phyloP scores from a whole-genome alignment of 2,329 filamentous ascomycete species.

The Neurospora sp. region DNA sequence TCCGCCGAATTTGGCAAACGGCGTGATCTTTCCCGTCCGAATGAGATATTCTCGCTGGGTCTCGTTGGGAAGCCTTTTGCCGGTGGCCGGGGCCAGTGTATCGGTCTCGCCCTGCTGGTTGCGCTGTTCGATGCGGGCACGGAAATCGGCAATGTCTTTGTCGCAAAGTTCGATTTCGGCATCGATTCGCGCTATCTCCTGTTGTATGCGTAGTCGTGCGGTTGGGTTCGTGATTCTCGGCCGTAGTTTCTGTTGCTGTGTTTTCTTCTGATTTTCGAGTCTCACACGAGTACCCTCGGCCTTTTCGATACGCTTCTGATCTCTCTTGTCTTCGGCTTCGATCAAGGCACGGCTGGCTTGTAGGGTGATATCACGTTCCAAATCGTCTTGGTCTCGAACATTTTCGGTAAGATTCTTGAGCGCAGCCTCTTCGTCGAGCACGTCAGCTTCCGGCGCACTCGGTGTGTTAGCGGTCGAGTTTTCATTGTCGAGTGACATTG shows the following conservation, averaged over 20 bases:
- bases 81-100: conserved; percentile 13
- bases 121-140: conserved; percentile 68
- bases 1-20: conserved; percentile 71
- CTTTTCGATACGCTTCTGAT: conserved; percentile 53
- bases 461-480: not conserved
- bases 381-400: conserved; percentile 77
- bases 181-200: conserved; percentile 58
- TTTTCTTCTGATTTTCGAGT: conserved; percentile 55
- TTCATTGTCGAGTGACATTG: not conserved
- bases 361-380: conserved; percentile 74
- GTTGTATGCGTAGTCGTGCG: conserved; percentile 48
- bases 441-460: not conserved
- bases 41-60: conserved; percentile 83
- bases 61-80: conserved; percentile 59
- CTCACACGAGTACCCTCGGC: conserved; percentile 45
- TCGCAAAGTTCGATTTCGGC: conserved; percentile 54
- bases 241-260: conserved; percentile 36
- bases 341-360: conserved; percentile 51
- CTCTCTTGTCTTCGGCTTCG: conserved; percentile 53
- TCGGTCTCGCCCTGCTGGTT: conserved; percentile 44
- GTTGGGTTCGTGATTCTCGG: conserved; percentile 34
- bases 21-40: conserved; percentile 93
- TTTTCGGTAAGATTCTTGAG: conserved; percentile 55
- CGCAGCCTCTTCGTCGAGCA: conserved; percentile 48
- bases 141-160: conserved; percentile 70